A percentile compares a stretch with the other conserved stretches of the same genome.
These are phyloP conservation scores for Yamadazyma phyllophila DNA, from an alignment of 805 yeast genomes.

Conservation along the genomic window DNA sequence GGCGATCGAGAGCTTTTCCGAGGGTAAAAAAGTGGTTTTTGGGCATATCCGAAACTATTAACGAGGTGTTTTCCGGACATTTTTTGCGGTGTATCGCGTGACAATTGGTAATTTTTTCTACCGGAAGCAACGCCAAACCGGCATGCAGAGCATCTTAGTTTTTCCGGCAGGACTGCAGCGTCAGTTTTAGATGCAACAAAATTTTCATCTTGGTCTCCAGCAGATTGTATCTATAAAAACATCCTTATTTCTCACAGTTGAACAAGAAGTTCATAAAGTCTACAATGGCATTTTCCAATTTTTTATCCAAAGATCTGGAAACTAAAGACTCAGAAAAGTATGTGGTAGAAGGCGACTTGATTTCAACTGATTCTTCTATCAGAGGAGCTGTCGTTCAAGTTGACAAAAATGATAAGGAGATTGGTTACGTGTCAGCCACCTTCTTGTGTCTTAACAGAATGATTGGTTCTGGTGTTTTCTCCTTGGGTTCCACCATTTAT, in stretches of 20 bases:
- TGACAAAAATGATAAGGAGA: conserved; percentile 44
- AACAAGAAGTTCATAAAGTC: background rate
- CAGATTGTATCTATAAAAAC: background rate
- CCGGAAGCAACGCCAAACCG: background rate
- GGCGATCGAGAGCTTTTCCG: background rate
- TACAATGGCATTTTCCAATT: conserved; percentile 5
- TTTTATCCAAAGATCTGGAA: conserved; percentile 6
- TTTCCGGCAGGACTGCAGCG: background rate
- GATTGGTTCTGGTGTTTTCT: conserved; percentile 74
- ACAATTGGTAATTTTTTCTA: background rate
- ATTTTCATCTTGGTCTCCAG: background rate
- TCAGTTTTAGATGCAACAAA: background rate
- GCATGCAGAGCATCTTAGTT: background rate
- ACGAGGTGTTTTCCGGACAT: background rate
- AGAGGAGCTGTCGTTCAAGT: conserved; percentile 34
- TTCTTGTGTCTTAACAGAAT: conserved; percentile 61
- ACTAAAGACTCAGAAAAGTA: conserved; percentile 3
- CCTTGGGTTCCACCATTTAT: conserved; percentile 64
- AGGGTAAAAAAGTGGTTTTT: background rate
- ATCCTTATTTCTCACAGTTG: background rate
- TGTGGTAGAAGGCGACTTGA: conserved; percentile 5
- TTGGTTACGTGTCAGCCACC: conserved; percentile 45
- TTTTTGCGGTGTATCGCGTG: background rate
- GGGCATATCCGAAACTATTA: background rate
- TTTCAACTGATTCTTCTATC: conserved; percentile 4